Percentiles rank a stretch among this genome's conserved stretches.
Conservation (phyloP, 75 land plant genomes). For the Adiantum capillusveneris region DNA sequence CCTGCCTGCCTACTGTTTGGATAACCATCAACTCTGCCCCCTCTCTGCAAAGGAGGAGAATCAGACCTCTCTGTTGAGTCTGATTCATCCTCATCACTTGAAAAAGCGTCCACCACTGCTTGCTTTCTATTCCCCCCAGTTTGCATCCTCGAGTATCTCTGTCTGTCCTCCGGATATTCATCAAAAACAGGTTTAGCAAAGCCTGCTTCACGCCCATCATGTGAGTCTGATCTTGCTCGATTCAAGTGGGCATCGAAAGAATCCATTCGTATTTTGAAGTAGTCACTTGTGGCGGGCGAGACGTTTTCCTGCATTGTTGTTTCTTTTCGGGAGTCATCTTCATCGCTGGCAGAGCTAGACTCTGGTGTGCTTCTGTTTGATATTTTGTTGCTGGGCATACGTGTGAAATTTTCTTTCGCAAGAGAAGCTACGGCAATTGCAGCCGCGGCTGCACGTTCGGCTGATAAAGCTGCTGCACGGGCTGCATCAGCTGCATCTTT, state of each 20-base stretch:
- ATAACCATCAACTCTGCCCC: neutral
- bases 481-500: constrained; percentile 3
- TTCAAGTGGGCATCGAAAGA: neutral
- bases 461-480: neutral
- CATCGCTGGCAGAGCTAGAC: neutral
- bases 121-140: neutral
- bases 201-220: too few species aligned
- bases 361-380: neutral
- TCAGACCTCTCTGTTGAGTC: too few species aligned
- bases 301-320: neutral
- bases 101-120: neutral
- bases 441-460: constrained; percentile 5
- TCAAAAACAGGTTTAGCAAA: neutral
- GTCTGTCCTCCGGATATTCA: neutral
- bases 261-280: neutral
- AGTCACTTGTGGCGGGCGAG: neutral
- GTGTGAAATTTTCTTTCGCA: neutral
- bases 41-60: too few species aligned
- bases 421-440: neutral
- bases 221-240: neutral
- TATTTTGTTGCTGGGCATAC: neutral
- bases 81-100: constrained; percentile 1
- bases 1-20: neutral
- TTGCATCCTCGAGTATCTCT: too few species aligned
- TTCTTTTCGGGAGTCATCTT: neutral